Evolutionary conservation across 2,329 filamentous ascomycete genomes (phyloP).

Genomic region (Helotiales sp.): DNA sequence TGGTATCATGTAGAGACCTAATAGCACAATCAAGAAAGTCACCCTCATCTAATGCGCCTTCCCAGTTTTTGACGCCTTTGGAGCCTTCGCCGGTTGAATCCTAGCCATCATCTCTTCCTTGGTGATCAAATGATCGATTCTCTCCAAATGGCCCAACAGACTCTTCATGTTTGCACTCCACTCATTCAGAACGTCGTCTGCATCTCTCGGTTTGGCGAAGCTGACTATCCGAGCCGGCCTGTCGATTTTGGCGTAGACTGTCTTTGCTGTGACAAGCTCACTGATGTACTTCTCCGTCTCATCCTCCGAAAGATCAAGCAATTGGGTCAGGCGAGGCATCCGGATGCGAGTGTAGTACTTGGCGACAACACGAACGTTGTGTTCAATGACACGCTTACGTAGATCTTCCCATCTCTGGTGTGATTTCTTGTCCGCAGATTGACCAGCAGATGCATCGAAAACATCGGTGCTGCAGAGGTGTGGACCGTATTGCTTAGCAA

Average conservation of each 20-base stretch:
- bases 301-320: constrained; percentile 88
- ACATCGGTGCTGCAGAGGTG: constrained; percentile 89
- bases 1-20: constrained; percentile 26
- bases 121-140: constrained; percentile 96
- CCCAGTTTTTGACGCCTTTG: constrained; percentile 38
- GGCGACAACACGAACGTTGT: constrained; percentile 95
- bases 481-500: constrained; percentile 83
- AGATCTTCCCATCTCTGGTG: constrained; percentile 89
- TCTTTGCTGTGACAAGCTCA: constrained; percentile 95
- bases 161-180: constrained; percentile 99
- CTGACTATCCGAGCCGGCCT: constrained; percentile 87
- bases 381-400: constrained; percentile 97
- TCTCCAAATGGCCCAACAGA: constrained; percentile 78
- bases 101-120: constrained; percentile 99
- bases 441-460: constrained; percentile 68
- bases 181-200: constrained; percentile 95
- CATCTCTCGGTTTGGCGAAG: constrained; percentile 92
- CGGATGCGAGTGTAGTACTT: constrained; percentile 99
- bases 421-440: constrained; percentile 76
- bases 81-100: constrained; percentile 66
- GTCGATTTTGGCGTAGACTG: constrained; percentile 96
- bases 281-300: constrained; percentile 99
- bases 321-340: constrained; percentile 84
- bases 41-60: constrained; percentile 35
- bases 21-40: constrained; percentile 10